A percentile compares a stretch with the other conserved stretches of the same genome.
Conservation (phyloP, 176 grass and related monocot genomes). For the Panicum miliaceum region DNA sequence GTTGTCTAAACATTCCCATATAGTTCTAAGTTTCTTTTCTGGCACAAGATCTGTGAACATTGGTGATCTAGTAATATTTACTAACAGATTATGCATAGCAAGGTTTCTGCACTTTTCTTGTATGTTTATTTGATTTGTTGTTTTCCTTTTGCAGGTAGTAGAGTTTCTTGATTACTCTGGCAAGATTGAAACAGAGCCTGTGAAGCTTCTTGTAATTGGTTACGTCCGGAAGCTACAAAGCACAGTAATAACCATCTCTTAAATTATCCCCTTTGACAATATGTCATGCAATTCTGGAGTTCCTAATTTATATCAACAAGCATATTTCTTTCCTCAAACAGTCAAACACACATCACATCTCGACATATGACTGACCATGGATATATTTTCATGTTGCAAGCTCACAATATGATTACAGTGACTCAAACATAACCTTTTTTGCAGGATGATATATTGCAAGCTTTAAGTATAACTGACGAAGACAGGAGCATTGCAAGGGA, state of each 20-base stretch:
- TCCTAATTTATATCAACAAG: too few species aligned
- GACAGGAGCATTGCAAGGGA: slow-evolving; percentile 58
- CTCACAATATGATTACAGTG: slow-evolving; percentile 11
- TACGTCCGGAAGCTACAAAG: slow-evolving; percentile 69
- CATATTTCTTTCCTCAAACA: too few species aligned
- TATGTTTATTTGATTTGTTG: neutral
- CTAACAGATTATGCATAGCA: neutral
- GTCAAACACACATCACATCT: too few species aligned
- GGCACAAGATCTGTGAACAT: neutral
- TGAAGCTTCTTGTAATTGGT: slow-evolving; percentile 68
- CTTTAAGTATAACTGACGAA: slow-evolving; percentile 57
- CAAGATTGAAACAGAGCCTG: slow-evolving; percentile 28
- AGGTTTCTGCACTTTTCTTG: neutral
- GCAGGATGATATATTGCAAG: slow-evolving; percentile 65
- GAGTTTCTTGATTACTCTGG: slow-evolving; percentile 50
- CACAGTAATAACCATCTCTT: slow-evolving; percentile 48
- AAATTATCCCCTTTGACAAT: too few species aligned
- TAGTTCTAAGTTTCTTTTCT: neutral
- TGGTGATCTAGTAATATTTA: neutral
- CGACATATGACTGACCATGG: too few species aligned
- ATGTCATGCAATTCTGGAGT: too few species aligned
- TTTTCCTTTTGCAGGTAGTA: slow-evolving; percentile 55
- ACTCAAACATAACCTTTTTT: slow-evolving; percentile 12
- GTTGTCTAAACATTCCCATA: neutral
- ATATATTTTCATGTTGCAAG: slow-evolving; percentile 28